phyloP scores from a whole-genome alignment of 495 filamentous ascomycete species.

The Clohesyomyces aquaticus region DNA sequence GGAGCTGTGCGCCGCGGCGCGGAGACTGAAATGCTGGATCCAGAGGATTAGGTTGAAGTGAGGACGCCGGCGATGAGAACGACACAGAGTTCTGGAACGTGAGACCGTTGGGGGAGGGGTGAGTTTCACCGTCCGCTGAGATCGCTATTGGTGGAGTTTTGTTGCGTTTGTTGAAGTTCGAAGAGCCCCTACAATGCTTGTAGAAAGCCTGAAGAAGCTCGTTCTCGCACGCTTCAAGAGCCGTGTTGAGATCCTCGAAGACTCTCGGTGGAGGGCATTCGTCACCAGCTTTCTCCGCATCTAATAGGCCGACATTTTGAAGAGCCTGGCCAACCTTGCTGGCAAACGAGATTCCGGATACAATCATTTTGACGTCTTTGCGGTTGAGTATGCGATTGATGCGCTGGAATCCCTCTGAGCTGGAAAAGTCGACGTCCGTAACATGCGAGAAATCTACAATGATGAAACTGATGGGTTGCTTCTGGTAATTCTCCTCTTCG shows the following conservation, averaged over 20 bases:
- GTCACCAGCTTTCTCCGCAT: constrained; percentile 57
- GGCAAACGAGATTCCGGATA: constrained; percentile 76
- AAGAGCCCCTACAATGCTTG: constrained; percentile 16
- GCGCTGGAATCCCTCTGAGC: constrained; percentile 89
- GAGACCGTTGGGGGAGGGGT: background rate
- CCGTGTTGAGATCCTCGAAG: constrained; percentile 88
- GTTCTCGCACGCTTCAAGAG: constrained; percentile 93
- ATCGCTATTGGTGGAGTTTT: constrained; percentile 37
- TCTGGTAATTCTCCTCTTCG: constrained; percentile 74
- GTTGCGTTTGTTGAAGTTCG: constrained; percentile 18
- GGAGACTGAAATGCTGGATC: constrained; percentile 73
- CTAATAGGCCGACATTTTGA: constrained; percentile 76
- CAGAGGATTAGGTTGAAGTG: constrained; percentile 43
- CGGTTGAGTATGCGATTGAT: constrained; percentile 79
- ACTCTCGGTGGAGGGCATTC: constrained; percentile 63
- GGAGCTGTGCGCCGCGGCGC: constrained; percentile 72
- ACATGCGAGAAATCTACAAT: constrained; percentile 90
- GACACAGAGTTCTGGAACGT: background rate
- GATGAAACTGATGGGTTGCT: constrained; percentile 81
- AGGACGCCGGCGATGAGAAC: constrained; percentile 3
- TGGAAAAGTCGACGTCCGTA: constrained; percentile 92
- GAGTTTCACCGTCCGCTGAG: background rate
- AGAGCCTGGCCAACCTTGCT: constrained; percentile 76
- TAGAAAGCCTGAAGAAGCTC: constrained; percentile 81
- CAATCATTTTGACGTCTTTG: constrained; percentile 73